Conservation (phyloP, 176 grass and related monocot species). For the Themeda triandra region DNA sequence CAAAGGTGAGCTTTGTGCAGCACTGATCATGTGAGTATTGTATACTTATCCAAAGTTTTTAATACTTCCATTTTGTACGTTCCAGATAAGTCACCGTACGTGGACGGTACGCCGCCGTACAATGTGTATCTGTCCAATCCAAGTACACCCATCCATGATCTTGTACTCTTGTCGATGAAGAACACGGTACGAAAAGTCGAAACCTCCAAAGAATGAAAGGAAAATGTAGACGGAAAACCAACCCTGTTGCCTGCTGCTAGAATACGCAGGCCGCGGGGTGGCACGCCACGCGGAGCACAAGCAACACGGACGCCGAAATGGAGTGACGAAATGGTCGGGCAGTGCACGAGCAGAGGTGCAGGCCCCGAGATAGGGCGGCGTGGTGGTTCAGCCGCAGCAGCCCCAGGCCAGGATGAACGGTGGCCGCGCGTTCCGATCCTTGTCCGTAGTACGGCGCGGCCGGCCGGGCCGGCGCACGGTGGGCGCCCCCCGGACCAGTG, state of each 20-base stretch:
- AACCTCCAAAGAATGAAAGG: not conserved
- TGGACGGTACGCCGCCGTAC: not conserved
- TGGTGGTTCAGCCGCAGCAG: not conserved
- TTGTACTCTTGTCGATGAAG: not conserved
- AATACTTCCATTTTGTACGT: not conserved
- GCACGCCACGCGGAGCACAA: slow-evolving; percentile 14
- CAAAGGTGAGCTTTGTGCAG: too few relatives aligned
- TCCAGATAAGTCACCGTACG: not conserved
- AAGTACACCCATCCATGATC: not conserved
- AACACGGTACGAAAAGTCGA: not conserved
- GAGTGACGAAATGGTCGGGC: not conserved
- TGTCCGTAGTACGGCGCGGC: slow-evolving; percentile 26
- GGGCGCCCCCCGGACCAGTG: slow-evolving; percentile 6
- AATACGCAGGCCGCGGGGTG: not conserved
- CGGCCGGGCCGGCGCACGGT: not conserved
- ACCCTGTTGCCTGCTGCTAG: not conserved
- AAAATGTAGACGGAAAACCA: not conserved
- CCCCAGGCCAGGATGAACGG: not conserved
- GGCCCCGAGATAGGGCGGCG: slow-evolving; percentile 22
- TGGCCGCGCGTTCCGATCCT: not conserved
- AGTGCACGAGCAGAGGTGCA: not conserved
- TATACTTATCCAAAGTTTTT: not conserved
- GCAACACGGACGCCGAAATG: not conserved
- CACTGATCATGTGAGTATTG: too few relatives aligned
- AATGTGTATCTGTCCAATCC: not conserved